Base-by-base conservation (phyloP, 192 early-diverging fungal genomes). In the Haplosporangium gracile region DNA sequence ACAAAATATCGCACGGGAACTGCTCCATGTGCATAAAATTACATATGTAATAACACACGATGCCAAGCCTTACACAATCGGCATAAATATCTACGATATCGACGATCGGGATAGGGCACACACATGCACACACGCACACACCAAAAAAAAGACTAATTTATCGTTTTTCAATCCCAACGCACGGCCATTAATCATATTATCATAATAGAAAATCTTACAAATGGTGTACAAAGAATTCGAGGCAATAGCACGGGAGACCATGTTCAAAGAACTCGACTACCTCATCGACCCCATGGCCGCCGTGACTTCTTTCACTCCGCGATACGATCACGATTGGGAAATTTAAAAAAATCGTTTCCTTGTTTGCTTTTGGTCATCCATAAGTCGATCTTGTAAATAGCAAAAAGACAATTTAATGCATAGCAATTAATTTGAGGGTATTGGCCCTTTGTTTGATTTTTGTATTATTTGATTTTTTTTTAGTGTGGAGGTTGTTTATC, bases 201-300 rank as follows among this genome's bases (percentile, higher is more conserved):
- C 45, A 0, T 16, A 34, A 22, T 74, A 85, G 83, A 85, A 80
- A 85, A 80, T 85, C 2, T 51, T 80, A 16, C 32, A 38, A 0
- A 60, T n/a, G 1, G 39, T 80, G 5, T 80, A 80, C 74, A 85
- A 80, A 39, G 83, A 85, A 32, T 22, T 85, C 18, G 83, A 85
- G 34, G 20, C 38, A 15, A 8, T 85, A 26, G 73, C 83, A 20
- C 29, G 83, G 39, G 78, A 79, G 32, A 57, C 76, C 9, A 70
- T 85, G 76, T 22, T 76, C 5, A 45, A 85, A 32, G 83, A 85
- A 34, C 69, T 85, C 13, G 80, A 76, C 22, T 16, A 29, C 60
- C 60, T 65, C 3, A 43, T 85, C 15, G 83, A 85, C 42, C 83
- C 83, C 1, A 34, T 85, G 32, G 83, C 63, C 36, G 72, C 55